Base-by-base conservation (phyloP, 1,139 yeast species). In the Geotrichum histeridarum region DNA sequence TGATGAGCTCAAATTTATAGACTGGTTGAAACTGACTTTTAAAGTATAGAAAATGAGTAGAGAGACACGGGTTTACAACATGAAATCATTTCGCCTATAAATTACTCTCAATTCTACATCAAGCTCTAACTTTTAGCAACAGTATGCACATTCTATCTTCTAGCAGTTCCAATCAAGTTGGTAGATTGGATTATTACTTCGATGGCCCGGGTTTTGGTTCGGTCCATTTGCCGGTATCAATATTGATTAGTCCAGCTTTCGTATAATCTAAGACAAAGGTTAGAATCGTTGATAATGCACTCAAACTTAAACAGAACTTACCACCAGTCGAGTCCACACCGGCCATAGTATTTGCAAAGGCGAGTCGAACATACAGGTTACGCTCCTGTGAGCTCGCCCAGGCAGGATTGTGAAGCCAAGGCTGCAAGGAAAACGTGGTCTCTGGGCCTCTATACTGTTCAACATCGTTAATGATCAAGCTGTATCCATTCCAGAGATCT, bases 401-500 rank as follows among this genome's bases (percentile, higher is more conserved):
- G 42, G 50, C 27, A 42, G 45, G 27, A 42, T 50, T 22, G 1
- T 54, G 55, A 2, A 64, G 53, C 68, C 69, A 68, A 7, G 54
- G 54, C 6, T 66, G 56, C 32, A 70, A 48, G 18, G 67, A 61
- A 56, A 67, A 68, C 8, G 55, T 38, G 2, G 67, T 61, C 1
- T 42, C 60, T 8, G 59, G 47, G 1, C 88, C 95, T 3, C 83
- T 79, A 64, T 77, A 86, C 41, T 82, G 72, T 67, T 89, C 96
- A n/a, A 89, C 73, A 64, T 90, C 96, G 64, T 90, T 87, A 42
- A 90, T 71, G 49, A 89, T 68, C 44, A 89, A 67, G 0, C 95
- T 84, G 54, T 77, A 77, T 0, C 84, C 83, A 36, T 69, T 65
- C 69, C 70, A 71, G 36, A 35, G n/a, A 11, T 15, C 15, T 9